Evolutionary conservation across 2,329 filamentous ascomycete genomes (phyloP), one percentile per base, ranked within the genome.

Genomic region (Keithomyces neogunnii): DNA sequence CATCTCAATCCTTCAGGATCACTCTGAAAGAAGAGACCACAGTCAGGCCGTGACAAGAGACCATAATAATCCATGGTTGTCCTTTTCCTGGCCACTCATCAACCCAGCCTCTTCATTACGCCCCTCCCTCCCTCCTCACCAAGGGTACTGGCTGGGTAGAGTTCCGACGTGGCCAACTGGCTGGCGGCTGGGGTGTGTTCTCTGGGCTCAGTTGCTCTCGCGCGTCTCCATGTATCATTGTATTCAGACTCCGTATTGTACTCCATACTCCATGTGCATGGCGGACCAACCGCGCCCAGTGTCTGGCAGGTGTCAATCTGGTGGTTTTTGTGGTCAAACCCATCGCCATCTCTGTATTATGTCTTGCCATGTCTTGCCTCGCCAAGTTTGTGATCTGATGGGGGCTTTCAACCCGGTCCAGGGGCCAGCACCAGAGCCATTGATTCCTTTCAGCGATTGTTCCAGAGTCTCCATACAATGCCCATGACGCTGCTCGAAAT

Each of bases 341-440:
- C 26, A 44, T 44, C 40, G 5, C 26, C 30, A 19, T 44, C 28
- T 29, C 10, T 30, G 13, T 30, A 13, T 7, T n/a, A 44, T 29
- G 54, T 57, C 47, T 45, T 36, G 54, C 49, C 51, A 45, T 46
- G 55, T 45, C 50, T 51, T 44, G 51, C 51, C 47, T 51, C 50
- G 43, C 46, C 42, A 36, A 7, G 44, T 33, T 29, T 48, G 36
- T 5, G 13, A 11, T 19, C 19, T 19, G 38, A 40, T 40, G n/a
- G 38, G 26, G 38, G 26, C 38, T 28, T 11, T 44, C 13, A 9
- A 8, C 26, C 28, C 26, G 28, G 7, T n/a, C 28, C 30, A 26
- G 7, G n/a, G 38, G n/a, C 38, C 19, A 40, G 19, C 8, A 19
- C 13, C 13, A 19, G n/a, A 19, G 19, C 38, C n/a, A 19, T 13